A percentile compares a stretch with the other conserved stretches of the same genome.
Evolutionary conservation across 2,329 filamentous ascomycete species (phyloP).

Genomic region (Pseudogymnoascus sp.): DNA sequence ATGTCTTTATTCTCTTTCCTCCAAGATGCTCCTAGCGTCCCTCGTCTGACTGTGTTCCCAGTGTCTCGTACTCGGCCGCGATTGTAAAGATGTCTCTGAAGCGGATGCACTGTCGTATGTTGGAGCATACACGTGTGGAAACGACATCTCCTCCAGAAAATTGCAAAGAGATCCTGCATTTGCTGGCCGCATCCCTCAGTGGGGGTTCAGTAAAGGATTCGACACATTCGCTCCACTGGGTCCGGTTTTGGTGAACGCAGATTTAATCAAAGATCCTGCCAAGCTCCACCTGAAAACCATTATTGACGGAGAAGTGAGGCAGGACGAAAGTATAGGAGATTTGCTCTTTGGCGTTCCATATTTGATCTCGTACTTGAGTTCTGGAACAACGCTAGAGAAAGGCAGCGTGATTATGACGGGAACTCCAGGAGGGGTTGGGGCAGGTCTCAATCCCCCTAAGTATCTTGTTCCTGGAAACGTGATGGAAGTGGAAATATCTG

Average conservation of each 20-base stretch:
- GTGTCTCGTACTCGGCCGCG: slow-evolving; percentile 33
- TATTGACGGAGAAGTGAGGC: slow-evolving; percentile 36
- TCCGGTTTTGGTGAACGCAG: slow-evolving; percentile 31
- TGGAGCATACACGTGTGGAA: slow-evolving; percentile 35
- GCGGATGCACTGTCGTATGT: slow-evolving; percentile 33
- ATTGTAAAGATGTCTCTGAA: slow-evolving; percentile 33
- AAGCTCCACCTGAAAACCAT: slow-evolving; percentile 37
- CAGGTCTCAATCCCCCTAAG: slow-evolving; percentile 32
- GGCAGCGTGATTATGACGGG: slow-evolving; percentile 36
- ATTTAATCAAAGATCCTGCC: slow-evolving; percentile 13
- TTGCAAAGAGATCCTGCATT: slow-evolving; percentile 32
- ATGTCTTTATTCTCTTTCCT: background rate
- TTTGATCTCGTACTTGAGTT: slow-evolving; percentile 29
- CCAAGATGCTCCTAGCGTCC: background rate
- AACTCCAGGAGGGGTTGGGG: slow-evolving; percentile 36
- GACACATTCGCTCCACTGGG: slow-evolving; percentile 37
- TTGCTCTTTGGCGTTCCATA: slow-evolving; percentile 38
- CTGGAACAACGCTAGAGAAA: slow-evolving; percentile 33
- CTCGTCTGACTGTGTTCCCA: background rate
- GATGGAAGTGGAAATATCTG: slow-evolving; percentile 17
- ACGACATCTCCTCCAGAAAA: slow-evolving; percentile 35
- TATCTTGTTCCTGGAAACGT: slow-evolving; percentile 16
- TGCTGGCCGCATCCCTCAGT: slow-evolving; percentile 37
- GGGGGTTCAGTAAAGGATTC: slow-evolving; percentile 37
- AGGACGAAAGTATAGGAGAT: slow-evolving; percentile 40